Conservation (phyloP, 768 basidiomycete genomes). For the Rhodocollybia butyracea region DNA sequence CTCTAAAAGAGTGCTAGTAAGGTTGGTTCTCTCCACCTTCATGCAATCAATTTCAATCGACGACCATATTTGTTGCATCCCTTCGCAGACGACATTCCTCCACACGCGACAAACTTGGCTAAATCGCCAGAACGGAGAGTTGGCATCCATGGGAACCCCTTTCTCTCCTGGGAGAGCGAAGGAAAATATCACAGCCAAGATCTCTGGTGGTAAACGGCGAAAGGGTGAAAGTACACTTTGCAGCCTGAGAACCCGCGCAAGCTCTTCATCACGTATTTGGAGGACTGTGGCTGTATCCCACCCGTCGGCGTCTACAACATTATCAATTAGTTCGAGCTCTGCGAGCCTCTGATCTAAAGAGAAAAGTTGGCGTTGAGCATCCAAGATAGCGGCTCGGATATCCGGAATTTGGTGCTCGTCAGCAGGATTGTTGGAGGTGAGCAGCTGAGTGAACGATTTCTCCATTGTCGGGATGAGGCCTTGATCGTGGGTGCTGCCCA, state of each 20-base stretch:
- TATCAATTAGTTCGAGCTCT: background rate
- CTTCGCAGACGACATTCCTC: background rate
- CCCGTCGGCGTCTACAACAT: background rate
- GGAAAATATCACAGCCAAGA: background rate
- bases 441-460: background rate
- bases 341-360: background rate
- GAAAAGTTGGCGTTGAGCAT: background rate
- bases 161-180: background rate
- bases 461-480: background rate
- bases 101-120: background rate
- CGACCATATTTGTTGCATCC: background rate
- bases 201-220: constrained; percentile 1
- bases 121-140: background rate
- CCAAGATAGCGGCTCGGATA: background rate
- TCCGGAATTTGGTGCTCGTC: background rate
- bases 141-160: background rate
- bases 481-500: background rate
- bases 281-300: background rate
- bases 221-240: background rate
- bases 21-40: background rate
- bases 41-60: constrained; percentile 2
- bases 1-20: background rate
- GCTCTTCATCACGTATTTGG: background rate
- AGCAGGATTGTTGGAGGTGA: background rate
- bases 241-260: background rate